Evolutionary conservation across 371 early-diverging fungal species (phyloP).

Genomic region (Mucor ambiguus): DNA sequence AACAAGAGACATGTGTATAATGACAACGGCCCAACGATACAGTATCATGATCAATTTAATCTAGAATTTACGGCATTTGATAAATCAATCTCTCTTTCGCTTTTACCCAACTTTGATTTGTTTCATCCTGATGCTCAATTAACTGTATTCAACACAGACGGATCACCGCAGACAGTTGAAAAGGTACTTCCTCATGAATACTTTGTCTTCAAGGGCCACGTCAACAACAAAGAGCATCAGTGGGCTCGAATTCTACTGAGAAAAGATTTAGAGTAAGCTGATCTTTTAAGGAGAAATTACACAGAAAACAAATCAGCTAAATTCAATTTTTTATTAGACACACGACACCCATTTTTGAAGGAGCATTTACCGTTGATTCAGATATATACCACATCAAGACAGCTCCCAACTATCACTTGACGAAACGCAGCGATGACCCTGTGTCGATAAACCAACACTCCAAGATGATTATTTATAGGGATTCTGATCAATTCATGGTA

Average conservation of each 20-base stretch:
- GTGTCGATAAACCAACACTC: slow-evolving; percentile 12
- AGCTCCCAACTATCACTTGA: slow-evolving; percentile 52
- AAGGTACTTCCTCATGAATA: slow-evolving; percentile 42
- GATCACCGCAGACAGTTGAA: slow-evolving; percentile 16
- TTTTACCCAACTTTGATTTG: slow-evolving; percentile 72
- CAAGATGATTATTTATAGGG: slow-evolving; percentile 69
- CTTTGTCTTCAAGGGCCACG: slow-evolving; percentile 62
- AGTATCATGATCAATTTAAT: slow-evolving; percentile 6
- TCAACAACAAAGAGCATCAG: slow-evolving; percentile 33
- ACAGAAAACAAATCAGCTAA: slow-evolving; percentile 7
- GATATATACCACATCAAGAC: slow-evolving; percentile 73
- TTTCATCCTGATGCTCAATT: slow-evolving; percentile 70
- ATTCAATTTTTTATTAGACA: background rate
- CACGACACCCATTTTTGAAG: slow-evolving; percentile 57
- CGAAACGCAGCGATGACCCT: slow-evolving; percentile 66
- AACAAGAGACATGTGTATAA: background rate
- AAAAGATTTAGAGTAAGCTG: slow-evolving; percentile 43
- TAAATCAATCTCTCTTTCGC: slow-evolving; percentile 57
- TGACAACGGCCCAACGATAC: background rate
- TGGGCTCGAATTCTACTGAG: slow-evolving; percentile 73
- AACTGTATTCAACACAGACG: slow-evolving; percentile 33
- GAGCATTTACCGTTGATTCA: slow-evolving; percentile 57
- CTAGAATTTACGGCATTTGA: slow-evolving; percentile 23
- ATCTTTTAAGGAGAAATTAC: background rate
- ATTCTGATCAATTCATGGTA: slow-evolving; percentile 53